Base-by-base conservation (phyloP, 1,284 basidiomycete genomes). In the Trametes polyzona region DNA sequence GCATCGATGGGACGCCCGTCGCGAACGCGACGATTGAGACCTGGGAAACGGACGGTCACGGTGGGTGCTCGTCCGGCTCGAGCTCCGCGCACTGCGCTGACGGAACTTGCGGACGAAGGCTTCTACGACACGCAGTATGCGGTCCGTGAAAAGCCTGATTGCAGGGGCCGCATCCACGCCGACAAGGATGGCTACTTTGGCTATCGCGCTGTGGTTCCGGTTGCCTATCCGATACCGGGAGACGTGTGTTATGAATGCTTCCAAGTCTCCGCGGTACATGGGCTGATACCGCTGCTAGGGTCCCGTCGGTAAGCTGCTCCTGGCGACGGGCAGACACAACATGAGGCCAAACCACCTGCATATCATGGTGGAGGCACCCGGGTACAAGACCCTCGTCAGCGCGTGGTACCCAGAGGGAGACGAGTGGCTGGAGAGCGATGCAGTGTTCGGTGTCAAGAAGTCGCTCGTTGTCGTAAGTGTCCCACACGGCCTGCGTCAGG, bases 31-130 rank as follows among this genome's bases (percentile, higher is more conserved):
- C 80, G 30, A 88, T 94, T 59, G 90, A 94, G 57, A 93, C 91
- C 14, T 94, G 92, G 93, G 92, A 95, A 73, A 87, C 92, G n/a
- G 92, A 95, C 69, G 79, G 78, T 4, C 68, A 83, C 57, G 89
- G 91, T 65, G 69, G 75, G 68, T 86, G 81, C 64, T 78, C 71
- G 71, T 73, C 52, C 3, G 19, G 35, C 26, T 36, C 42, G 35
- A 29, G 47, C 40, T 21, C 27, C 42, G 24, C 35, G 11, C 23
- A 24, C 33, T 36, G 16, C 21, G 40, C 36, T 48, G 46, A 44
- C 40, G 40, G 50, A 52, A 35, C 47, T 46, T 35, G 46, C 30
- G 57, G n/a, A n/a, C 52, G 30, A 33, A 78, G 82, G 85, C 16
- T 78, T 75, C 62, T 87, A 87, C 66, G 84, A 86, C 57, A 81